phyloP scores from a whole-genome alignment of 495 filamentous ascomycete genomes.

The Penicillium simplicissimum region DNA sequence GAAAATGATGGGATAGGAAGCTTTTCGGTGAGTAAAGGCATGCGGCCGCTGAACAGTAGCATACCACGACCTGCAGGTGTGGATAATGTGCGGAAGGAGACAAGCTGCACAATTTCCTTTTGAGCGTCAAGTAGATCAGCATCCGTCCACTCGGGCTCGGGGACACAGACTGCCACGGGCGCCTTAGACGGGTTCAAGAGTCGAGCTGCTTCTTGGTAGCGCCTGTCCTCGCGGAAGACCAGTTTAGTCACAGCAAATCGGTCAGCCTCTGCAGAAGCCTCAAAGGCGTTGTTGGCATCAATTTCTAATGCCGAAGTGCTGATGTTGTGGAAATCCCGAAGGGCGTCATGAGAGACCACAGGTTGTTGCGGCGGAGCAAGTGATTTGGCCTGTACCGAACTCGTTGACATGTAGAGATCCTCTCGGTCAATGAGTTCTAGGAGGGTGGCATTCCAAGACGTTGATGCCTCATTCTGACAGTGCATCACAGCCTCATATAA shows the following conservation, averaged over 20 bases:
- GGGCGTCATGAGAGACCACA: constrained; percentile 62
- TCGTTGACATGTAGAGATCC: constrained; percentile 71
- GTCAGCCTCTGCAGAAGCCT: constrained; percentile 72
- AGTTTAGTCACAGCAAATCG: constrained; percentile 75
- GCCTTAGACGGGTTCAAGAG: constrained; percentile 77
- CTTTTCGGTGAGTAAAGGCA: constrained; percentile 87
- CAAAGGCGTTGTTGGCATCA: constrained; percentile 60
- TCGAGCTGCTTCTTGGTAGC: constrained; percentile 75
- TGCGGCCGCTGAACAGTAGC: constrained; percentile 77
- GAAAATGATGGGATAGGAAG: constrained; percentile 85
- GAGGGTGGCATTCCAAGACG: constrained; percentile 68
- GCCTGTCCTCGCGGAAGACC: constrained; percentile 88
- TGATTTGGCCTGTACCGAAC: constrained; percentile 35
- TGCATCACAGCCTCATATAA: constrained; percentile 80
- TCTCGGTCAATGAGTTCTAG: constrained; percentile 78
- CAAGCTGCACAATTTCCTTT: constrained; percentile 79
- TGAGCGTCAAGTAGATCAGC: constrained; percentile 88
- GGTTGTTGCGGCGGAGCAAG: constrained; percentile 38
- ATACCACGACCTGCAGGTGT: constrained; percentile 82
- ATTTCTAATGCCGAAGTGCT: constrained; percentile 62
- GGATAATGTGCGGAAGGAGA: constrained; percentile 84
- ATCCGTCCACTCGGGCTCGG: constrained; percentile 79
- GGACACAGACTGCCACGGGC: constrained; percentile 71
- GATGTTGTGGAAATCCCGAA: constrained; percentile 72
- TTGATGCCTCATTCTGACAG: constrained; percentile 79